phyloP scores from a whole-genome alignment of 768 basidiomycete genomes.

The Pilatotrama ljubarskyi region DNA sequence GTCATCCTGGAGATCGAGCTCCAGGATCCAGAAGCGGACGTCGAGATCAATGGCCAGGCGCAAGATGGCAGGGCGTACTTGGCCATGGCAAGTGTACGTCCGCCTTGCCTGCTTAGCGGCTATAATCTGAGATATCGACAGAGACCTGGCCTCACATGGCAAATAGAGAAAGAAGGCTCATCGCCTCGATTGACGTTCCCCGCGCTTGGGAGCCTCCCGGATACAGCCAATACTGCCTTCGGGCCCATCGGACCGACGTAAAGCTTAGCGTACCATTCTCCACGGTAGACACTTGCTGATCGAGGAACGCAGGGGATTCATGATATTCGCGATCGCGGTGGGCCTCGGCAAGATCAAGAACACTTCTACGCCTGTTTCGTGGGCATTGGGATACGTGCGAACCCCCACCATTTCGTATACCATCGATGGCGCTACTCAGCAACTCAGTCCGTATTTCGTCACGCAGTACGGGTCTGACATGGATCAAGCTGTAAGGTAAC shows the following conservation, averaged over 20 bases:
- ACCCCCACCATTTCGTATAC: slow-evolving; percentile 30
- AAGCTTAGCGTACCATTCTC: neutral
- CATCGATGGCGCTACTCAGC: slow-evolving; percentile 4
- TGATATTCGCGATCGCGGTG: slow-evolving; percentile 28
- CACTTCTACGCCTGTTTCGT: slow-evolving; percentile 25
- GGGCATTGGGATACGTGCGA: slow-evolving; percentile 30
- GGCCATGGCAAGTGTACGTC: neutral
- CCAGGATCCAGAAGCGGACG: neutral
- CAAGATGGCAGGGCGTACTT: neutral
- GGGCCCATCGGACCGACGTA: neutral
- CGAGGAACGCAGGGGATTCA: neutral
- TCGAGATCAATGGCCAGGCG: neutral
- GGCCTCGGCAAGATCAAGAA: slow-evolving; percentile 27
- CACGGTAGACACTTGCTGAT: neutral
- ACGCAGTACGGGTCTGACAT: neutral
- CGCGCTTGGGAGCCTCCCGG: neutral
- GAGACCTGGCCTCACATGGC: neutral
- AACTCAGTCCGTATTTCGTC: slow-evolving; percentile 23
- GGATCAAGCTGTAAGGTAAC: neutral
- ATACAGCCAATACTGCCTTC: neutral
- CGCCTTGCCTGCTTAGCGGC: neutral
- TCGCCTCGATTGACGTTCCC: neutral
- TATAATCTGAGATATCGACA: neutral
- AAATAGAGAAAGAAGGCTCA: neutral
- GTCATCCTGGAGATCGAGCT: neutral